These are phyloP conservation scores for Saccharomyces pastorianus DNA, from an alignment of 1,139 yeast genomes.

Conservation along the genomic window DNA sequence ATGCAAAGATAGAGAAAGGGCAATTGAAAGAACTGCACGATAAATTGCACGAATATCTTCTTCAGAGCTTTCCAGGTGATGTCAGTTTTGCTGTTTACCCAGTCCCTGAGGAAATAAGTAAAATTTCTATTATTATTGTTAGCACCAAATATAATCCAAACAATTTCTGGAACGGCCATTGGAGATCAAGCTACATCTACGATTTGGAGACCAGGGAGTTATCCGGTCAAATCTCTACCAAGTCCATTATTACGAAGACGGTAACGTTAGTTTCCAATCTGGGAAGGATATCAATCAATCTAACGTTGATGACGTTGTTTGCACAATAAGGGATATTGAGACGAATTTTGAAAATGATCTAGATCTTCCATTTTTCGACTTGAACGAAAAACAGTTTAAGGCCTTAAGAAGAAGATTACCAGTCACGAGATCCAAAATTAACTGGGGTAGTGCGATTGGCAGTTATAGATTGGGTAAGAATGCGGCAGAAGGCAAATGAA, in stretches of 20 bases:
- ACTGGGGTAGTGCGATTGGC: slow-evolving; percentile 93
- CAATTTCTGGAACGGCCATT: slow-evolving; percentile 85
- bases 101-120: slow-evolving; percentile 38
- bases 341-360: slow-evolving; percentile 51
- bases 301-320: slow-evolving; percentile 30
- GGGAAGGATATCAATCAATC: slow-evolving; percentile 35
- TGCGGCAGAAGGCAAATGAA: slow-evolving; percentile 42
- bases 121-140: slow-evolving; percentile 46
- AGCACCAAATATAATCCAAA: slow-evolving; percentile 68
- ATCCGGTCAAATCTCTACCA: slow-evolving; percentile 56
- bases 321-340: slow-evolving; percentile 54
- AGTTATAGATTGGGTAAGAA: slow-evolving; percentile 84
- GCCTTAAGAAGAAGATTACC: slow-evolving; percentile 85
- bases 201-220: slow-evolving; percentile 33
- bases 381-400: slow-evolving; percentile 79
- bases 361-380: slow-evolving; percentile 54
- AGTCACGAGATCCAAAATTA: slow-evolving; percentile 79
- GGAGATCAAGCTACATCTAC: slow-evolving; percentile 63
- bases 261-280: slow-evolving; percentile 75
- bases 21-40: slow-evolving; percentile 17
- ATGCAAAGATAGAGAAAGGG: slow-evolving; percentile 13
- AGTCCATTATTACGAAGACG: slow-evolving; percentile 92
- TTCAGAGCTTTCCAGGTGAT: slow-evolving; percentile 41
- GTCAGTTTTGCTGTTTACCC: slow-evolving; percentile 38
- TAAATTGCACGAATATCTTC: slow-evolving; percentile 33